Base-by-base conservation (phyloP, 2,329 filamentous ascomycete species). In the Ascomycota sp. region DNA sequence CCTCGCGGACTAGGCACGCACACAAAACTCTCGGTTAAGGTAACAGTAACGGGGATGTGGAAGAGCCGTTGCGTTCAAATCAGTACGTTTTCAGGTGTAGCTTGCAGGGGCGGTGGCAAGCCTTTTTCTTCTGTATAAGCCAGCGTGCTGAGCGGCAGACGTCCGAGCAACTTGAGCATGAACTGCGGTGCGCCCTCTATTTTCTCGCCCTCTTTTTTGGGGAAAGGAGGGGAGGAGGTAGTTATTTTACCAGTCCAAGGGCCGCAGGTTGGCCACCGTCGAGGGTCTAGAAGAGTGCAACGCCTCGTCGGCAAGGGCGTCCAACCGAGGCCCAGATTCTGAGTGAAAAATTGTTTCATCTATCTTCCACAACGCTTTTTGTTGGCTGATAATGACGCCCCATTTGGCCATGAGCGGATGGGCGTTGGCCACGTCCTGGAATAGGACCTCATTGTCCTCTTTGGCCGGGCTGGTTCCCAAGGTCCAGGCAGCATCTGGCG, bases 351-450 rank as follows among this genome's bases (percentile, higher is more conserved):
- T 35, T 5, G 38, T 34, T 23, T 39, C 34, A 22, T 53, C 38
- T 35, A 57, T 49, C 25, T 42, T 41, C 53, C 52, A 56, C 28
- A 38, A 20, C 25, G 32, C 32, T 12, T 50, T 31, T 34, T 52
- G 46, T 29, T 42, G 40, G 11, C 52, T 44, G 19, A 48, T 40
- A 15, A 47, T 36, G 5, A 11, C 43, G 22, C 55, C 55, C 78
- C 78, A 85, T 46, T 62, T 71, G 33, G 40, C 49, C 24, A 83
- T 46, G 29, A 81, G 38, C 23, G 79, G 79, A 50, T 85, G 79
- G 19, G 67, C 63, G 24, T 54, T 57, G 1, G 75, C 76, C 27
- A 83, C 65, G 43, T 75, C 63, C 23, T 57, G 48, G 39, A 77
- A 74, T 4, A 69, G 50, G 2, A 65, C 49, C 7, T 62, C 60